phyloP scores from a whole-genome alignment of 1,284 basidiomycete species.

The Lignosus rhinocerotis region DNA sequence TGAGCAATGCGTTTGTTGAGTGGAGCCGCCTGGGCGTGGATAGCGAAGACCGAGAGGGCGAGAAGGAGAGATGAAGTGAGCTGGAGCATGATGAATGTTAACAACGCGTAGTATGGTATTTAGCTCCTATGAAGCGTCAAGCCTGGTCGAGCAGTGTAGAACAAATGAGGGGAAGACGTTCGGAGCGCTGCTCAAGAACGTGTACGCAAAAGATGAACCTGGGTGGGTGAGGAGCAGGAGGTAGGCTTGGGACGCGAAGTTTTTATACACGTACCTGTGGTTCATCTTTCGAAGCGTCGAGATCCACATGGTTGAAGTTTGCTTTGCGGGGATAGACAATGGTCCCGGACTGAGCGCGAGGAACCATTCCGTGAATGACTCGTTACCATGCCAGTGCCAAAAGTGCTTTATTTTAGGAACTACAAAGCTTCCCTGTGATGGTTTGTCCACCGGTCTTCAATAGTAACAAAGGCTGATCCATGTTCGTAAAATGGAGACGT shows the following conservation, averaged over 20 bases:
- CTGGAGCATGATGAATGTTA: slow-evolving; percentile 20
- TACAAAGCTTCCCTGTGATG: neutral
- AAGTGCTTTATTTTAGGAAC: neutral
- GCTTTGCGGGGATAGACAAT: neutral
- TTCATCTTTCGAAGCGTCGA: neutral
- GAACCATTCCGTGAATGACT: neutral
- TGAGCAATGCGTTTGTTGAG: slow-evolving; percentile 44
- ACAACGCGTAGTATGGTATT: neutral
- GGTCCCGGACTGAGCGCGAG: neutral
- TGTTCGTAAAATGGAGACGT: neutral
- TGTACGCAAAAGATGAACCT: neutral
- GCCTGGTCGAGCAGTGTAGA: neutral
- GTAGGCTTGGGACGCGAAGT: neutral
- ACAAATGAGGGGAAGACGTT: slow-evolving; percentile 4
- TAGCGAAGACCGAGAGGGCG: slow-evolving; percentile 20
- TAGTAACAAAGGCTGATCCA: neutral
- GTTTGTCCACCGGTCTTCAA: neutral
- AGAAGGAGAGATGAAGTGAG: slow-evolving; percentile 21
- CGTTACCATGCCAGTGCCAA: neutral
- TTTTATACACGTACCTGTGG: slow-evolving; percentile 1
- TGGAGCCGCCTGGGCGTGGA: slow-evolving; percentile 26
- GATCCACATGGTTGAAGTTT: neutral
- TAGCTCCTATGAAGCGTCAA: slow-evolving; percentile 11
- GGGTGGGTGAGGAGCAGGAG: neutral
- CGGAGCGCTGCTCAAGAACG: slow-evolving; percentile 14